A percentile compares a stretch with the other conserved stretches of the same genome.
phyloP scores from a whole-genome alignment of 1,284 basidiomycete species.

The Lignosus rhinocerotis region DNA sequence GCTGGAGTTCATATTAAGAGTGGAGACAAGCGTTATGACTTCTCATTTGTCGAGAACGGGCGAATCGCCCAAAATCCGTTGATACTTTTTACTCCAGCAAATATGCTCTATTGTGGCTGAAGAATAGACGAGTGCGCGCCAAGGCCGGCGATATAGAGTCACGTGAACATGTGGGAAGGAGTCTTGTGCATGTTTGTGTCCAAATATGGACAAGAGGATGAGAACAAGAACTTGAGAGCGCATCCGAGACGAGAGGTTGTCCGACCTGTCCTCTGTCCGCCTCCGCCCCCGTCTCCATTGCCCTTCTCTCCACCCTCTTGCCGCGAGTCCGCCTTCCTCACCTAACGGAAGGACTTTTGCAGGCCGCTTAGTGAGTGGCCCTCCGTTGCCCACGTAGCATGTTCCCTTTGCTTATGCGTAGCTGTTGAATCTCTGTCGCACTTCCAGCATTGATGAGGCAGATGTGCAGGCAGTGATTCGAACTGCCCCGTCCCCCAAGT shows the following conservation, averaged over 20 bases:
- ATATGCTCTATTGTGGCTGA: too few species aligned
- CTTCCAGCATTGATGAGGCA: constrained; percentile 1
- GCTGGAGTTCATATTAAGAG: too few species aligned
- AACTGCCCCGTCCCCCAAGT: not conserved
- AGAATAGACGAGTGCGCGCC: not conserved
- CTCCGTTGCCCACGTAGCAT: not conserved
- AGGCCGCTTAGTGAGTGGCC: constrained; percentile 1
- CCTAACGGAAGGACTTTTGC: not conserved
- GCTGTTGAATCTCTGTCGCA: not conserved
- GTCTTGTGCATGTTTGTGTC: constrained; percentile 9
- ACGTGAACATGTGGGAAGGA: constrained; percentile 9
- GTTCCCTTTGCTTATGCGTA: not conserved
- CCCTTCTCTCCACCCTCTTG: not conserved
- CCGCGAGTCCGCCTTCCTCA: not conserved
- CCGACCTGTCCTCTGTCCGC: not conserved
- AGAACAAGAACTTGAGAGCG: constrained; percentile 1
- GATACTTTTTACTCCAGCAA: too few species aligned
- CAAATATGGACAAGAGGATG: not conserved
- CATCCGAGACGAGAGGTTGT: not conserved
- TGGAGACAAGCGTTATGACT: too few species aligned
- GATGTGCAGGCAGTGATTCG: constrained; percentile 11
- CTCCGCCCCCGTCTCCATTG: not conserved
- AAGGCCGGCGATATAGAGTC: not conserved
- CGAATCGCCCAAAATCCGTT: too few species aligned
- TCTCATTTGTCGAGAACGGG: too few species aligned